Conservation (phyloP, 768 basidiomycete species). For the Cubamyces lactineus region DNA sequence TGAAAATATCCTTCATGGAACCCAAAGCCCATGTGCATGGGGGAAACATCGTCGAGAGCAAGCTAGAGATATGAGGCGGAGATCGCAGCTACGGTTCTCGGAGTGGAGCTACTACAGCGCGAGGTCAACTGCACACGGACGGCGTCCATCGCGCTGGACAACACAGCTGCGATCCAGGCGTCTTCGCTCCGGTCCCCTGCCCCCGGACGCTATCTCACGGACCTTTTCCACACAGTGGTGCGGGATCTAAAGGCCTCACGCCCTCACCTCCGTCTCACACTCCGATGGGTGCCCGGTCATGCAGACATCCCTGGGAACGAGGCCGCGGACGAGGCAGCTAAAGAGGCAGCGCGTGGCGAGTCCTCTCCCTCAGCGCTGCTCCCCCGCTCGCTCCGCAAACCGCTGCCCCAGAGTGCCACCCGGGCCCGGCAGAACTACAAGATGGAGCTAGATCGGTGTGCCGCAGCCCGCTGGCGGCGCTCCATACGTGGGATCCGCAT, state of each 20-base stretch:
- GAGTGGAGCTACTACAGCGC: conserved; percentile 29
- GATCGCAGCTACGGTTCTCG: conserved; percentile 33
- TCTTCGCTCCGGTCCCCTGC: not conserved
- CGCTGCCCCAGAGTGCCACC: conserved; percentile 16
- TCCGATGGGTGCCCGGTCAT: conserved; percentile 24
- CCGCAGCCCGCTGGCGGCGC: not conserved
- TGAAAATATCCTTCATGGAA: too few species aligned
- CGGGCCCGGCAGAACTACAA: conserved; percentile 6
- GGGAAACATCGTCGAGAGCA: too few species aligned
- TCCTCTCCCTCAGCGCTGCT: not conserved
- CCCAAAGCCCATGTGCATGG: too few species aligned
- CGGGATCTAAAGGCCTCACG: not conserved
- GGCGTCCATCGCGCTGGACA: conserved; percentile 15
- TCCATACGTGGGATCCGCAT: not conserved
- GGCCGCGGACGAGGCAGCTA: conserved; percentile 18
- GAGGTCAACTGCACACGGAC: not conserved
- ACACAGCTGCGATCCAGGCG: conserved; percentile 13
- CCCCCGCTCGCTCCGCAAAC: conserved; percentile 6
- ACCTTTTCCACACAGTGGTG: conserved; percentile 6
- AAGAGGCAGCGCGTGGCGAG: conserved; percentile 15
- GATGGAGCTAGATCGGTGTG: not conserved
- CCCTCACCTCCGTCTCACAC: conserved; percentile 1
- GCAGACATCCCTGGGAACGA: conserved; percentile 2
- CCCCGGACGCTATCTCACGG: conserved; percentile 13
- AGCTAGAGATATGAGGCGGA: conserved; percentile 35